Conservation (phyloP, 306 rosid genomes). For the Pterocarpus macrocarpus region DNA sequence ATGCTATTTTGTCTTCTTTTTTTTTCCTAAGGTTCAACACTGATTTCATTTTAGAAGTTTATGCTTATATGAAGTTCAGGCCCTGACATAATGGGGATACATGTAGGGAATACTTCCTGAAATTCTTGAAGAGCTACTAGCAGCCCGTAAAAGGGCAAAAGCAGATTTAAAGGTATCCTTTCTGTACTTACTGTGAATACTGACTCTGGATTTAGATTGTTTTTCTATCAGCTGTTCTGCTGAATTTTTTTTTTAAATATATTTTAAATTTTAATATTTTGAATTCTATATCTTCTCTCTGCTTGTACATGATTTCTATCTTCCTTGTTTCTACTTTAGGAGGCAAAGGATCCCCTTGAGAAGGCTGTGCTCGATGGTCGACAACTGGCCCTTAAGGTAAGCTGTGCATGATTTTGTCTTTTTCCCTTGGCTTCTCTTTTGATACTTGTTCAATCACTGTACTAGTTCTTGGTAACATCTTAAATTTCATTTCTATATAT, state of each 20-base stretch:
- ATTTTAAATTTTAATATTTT: constrained; percentile 29
- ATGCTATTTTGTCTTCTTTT: background rate
- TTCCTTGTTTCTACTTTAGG: constrained; percentile 56
- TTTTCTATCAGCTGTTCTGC: constrained; percentile 26
- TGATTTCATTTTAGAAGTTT: constrained; percentile 34
- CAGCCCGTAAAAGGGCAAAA: constrained; percentile 97
- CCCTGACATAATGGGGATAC: constrained; percentile 36
- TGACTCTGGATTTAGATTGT: constrained; percentile 13
- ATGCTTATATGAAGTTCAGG: constrained; percentile 28
- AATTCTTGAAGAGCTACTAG: constrained; percentile 92
- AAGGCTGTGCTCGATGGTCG: constrained; percentile 98
- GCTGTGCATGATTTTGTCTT: constrained; percentile 32
- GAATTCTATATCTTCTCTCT: constrained; percentile 32
- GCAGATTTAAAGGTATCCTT: constrained; percentile 86
- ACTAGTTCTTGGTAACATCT: constrained; percentile 31
- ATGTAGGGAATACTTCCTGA: constrained; percentile 98
- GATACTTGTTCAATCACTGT: constrained; percentile 27
- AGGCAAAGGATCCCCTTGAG: constrained; percentile 94
- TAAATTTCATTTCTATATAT: constrained; percentile 15
- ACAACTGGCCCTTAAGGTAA: constrained; percentile 89
- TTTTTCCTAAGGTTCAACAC: constrained; percentile 17
- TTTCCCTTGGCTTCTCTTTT: background rate
- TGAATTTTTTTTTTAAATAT: background rate
- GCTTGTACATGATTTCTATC: constrained; percentile 38
- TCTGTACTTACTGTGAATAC: constrained; percentile 27